Evolutionary conservation across 2,329 filamentous ascomycete species (phyloP).

Genomic region (Fusarium sp.): DNA sequence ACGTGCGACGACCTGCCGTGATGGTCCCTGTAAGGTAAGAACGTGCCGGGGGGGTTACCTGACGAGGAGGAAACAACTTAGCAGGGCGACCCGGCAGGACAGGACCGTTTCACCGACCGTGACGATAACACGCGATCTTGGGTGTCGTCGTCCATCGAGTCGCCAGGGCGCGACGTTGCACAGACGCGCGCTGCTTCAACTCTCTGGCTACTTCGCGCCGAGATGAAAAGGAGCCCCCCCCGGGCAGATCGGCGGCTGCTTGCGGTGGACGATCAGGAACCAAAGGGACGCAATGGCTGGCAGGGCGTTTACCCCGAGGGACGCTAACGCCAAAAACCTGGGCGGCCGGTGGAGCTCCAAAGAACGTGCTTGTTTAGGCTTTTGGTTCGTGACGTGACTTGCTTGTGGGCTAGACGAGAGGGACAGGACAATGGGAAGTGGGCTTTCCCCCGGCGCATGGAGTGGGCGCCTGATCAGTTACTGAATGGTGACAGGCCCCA

Average conservation of each 20-base stretch:
- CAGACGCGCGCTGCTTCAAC: not conserved
- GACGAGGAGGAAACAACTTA: slow-evolving; percentile 16
- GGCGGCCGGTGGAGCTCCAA: not conserved
- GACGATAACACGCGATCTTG: slow-evolving; percentile 21
- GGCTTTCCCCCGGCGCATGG: not conserved
- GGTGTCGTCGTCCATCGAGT: not conserved
- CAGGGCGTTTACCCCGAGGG: slow-evolving; percentile 1
- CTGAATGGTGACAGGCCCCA: slow-evolving; percentile 22
- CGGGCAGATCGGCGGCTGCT: slow-evolving; percentile 1
- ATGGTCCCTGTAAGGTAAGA: not conserved
- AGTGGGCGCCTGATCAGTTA: slow-evolving; percentile 31
- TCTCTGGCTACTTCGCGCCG: not conserved
- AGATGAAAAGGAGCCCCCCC: not conserved
- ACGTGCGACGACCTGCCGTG: slow-evolving; percentile 23
- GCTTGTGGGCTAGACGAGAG: slow-evolving; percentile 18
- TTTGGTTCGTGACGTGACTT: slow-evolving; percentile 29
- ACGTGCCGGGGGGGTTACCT: slow-evolving; percentile 1
- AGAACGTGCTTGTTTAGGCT: not conserved
- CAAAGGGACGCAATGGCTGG: not conserved
- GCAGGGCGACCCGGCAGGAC: not conserved
- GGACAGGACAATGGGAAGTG: slow-evolving; percentile 18
- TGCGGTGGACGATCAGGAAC: slow-evolving; percentile 13
- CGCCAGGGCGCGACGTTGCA: slow-evolving; percentile 15
- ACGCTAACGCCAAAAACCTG: not conserved
- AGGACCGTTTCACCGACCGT: slow-evolving; percentile 25